These are phyloP conservation scores for Cladophialophora carrionii DNA, from an alignment of 2,329 filamentous ascomycete genomes.

Conservation along the genomic window DNA sequence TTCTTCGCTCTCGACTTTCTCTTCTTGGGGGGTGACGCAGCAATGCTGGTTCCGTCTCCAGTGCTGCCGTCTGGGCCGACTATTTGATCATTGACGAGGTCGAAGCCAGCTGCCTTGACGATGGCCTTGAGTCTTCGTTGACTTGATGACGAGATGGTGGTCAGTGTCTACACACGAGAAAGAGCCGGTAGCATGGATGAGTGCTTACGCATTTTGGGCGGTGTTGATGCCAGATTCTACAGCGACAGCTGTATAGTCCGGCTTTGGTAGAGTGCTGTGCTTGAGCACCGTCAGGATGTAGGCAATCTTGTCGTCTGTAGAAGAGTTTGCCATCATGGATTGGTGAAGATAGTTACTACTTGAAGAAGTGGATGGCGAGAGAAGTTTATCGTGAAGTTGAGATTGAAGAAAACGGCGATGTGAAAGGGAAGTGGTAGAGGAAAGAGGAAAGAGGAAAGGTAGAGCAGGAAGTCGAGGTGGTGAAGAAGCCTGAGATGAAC, in stretches of 20 bases:
- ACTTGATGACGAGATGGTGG: not conserved
- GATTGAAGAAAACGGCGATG: not conserved
- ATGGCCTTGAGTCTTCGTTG: not conserved
- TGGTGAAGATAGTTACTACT: not conserved
- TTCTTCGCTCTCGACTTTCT: not conserved
- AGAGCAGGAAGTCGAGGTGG: too few relatives aligned
- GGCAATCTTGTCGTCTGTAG: slow-evolving; percentile 3
- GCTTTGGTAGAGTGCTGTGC: not conserved
- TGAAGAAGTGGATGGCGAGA: not conserved
- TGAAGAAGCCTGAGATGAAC: not conserved
- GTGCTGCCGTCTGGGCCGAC: not conserved
- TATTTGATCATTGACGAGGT: slow-evolving; percentile 2
- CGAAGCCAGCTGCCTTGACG: not conserved
- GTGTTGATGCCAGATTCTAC: slow-evolving; percentile 3
- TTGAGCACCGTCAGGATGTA: not conserved
- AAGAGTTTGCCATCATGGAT: not conserved
- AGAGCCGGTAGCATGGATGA: not conserved
- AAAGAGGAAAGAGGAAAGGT: not conserved
- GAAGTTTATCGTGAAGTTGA: not conserved
- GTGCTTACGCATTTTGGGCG: not conserved
- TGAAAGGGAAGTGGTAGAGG: not conserved
- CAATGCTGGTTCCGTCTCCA: not conserved
- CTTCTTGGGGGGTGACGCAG: slow-evolving; percentile 1
- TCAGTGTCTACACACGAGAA: not conserved
- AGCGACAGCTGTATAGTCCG: not conserved